Percentiles rank a stretch among this genome's conserved stretches.
Conservation (phyloP, 805 yeast species). For the Limtongozyma cylindracea region DNA sequence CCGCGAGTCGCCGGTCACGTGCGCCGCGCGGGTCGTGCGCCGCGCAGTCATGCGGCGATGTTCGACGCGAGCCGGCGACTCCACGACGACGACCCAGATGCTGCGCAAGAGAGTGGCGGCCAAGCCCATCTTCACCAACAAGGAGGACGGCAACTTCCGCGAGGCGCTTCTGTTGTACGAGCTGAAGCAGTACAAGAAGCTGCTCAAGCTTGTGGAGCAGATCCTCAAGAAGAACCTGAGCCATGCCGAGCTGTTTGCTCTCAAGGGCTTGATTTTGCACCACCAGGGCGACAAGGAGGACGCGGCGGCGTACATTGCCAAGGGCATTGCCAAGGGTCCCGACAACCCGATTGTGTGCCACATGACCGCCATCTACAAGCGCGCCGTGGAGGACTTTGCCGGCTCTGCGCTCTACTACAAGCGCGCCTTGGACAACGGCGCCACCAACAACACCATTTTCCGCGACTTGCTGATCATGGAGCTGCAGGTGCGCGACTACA, state of each 20-base stretch:
- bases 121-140: constrained; percentile 13
- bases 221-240: constrained; percentile 50
- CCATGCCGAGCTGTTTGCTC: constrained; percentile 61
- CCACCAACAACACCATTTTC: constrained; percentile 52
- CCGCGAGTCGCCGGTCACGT: no score
- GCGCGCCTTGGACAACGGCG: constrained; percentile 52
- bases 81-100: no score
- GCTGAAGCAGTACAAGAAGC: constrained; percentile 64
- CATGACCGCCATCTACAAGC: constrained; percentile 62
- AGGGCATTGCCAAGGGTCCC: constrained; percentile 33
- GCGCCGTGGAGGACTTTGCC: constrained; percentile 38
- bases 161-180: constrained; percentile 73
- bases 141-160: constrained; percentile 55
- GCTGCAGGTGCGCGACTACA: constrained; percentile 55
- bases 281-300: constrained; percentile 38
- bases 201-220: constrained; percentile 50
- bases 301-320: constrained; percentile 31
- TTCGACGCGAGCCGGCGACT: no score
- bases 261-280: constrained; percentile 51
- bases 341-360: constrained; percentile 57
- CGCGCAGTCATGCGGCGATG: no score
- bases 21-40: no score
- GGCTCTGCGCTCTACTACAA: constrained; percentile 64
- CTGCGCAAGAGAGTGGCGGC: no score
- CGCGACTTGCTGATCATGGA: constrained; percentile 67